Conservation (phyloP, 805 yeast genomes). For the Metschnikowia anglica region DNA sequence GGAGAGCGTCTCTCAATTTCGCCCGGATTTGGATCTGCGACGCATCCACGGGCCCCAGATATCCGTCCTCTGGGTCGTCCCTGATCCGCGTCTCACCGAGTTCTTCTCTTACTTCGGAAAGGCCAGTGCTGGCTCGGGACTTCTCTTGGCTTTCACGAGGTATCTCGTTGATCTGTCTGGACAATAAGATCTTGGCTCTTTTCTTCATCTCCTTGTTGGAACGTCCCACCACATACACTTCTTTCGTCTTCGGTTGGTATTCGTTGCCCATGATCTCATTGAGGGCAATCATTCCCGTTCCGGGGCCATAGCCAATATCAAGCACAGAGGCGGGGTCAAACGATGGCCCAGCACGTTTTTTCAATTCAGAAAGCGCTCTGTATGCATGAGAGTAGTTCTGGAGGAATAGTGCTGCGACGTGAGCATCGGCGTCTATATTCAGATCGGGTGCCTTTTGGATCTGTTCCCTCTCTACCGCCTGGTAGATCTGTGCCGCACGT, state of each 20-base stretch:
- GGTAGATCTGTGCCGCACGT: slow-evolving; percentile 57
- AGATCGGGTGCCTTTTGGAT: slow-evolving; percentile 50
- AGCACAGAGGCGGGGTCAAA: slow-evolving; percentile 69
- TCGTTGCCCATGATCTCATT: slow-evolving; percentile 76
- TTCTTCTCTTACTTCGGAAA: slow-evolving; percentile 8
- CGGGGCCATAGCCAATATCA: slow-evolving; percentile 89
- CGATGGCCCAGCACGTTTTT: slow-evolving; percentile 49
- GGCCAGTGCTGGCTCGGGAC: neutral
- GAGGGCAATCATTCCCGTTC: slow-evolving; percentile 84
- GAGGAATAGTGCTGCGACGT: slow-evolving; percentile 73
- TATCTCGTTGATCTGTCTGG: slow-evolving; percentile 59
- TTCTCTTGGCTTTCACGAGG: slow-evolving; percentile 8
- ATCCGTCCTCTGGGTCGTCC: slow-evolving; percentile 25
- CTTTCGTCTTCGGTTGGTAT: slow-evolving; percentile 61
- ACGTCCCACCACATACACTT: slow-evolving; percentile 69
- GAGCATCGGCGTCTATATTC: slow-evolving; percentile 66
- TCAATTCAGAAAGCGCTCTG: slow-evolving; percentile 66
- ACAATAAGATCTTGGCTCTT: slow-evolving; percentile 73
- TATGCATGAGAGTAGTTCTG: slow-evolving; percentile 74
- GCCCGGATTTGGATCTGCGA: slow-evolving; percentile 55
- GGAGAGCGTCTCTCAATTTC: slow-evolving; percentile 51
- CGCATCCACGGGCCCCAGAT: slow-evolving; percentile 52
- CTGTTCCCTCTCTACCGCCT: slow-evolving; percentile 49
- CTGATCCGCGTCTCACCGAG: slow-evolving; percentile 12
- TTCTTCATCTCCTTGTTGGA: slow-evolving; percentile 62